Evolutionary conservation across 2,329 filamentous ascomycete species (phyloP).

Genomic region (Pseudocercospora vitis): DNA sequence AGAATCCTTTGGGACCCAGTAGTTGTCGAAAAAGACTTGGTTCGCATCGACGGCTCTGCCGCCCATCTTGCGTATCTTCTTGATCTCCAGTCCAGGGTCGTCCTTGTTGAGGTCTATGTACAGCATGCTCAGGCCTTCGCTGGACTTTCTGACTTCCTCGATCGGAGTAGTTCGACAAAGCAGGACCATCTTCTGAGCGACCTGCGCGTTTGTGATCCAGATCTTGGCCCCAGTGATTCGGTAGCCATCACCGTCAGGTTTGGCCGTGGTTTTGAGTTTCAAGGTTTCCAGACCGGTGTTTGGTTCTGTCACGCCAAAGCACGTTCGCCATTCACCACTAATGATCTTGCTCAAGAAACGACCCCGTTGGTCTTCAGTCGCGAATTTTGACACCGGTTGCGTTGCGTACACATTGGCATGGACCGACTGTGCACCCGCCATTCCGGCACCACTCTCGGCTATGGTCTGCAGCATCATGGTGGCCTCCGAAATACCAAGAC

Average conservation of each 20-base stretch:
- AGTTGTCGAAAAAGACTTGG: constrained; percentile 84
- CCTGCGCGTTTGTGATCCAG: constrained; percentile 84
- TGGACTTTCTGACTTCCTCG: constrained; percentile 66
- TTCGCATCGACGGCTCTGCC: constrained; percentile 80
- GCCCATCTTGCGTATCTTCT: constrained; percentile 81
- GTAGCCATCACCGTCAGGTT: constrained; percentile 62
- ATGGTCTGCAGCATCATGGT: constrained; percentile 82
- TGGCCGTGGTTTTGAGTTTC: constrained; percentile 65
- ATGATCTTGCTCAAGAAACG: constrained; percentile 70
- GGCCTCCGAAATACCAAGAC: constrained; percentile 75
- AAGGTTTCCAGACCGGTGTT: constrained; percentile 78
- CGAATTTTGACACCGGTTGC: constrained; percentile 72
- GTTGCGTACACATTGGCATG: constrained; percentile 71
- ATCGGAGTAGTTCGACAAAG: constrained; percentile 72
- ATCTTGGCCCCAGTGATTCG: constrained; percentile 77
- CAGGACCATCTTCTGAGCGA: constrained; percentile 79
- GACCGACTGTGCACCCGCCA: constrained; percentile 64
- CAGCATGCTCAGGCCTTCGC: constrained; percentile 76
- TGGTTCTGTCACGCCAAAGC: constrained; percentile 84
- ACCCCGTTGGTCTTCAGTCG: constrained; percentile 62
- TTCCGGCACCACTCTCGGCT: constrained; percentile 66
- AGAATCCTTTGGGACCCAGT: constrained; percentile 62
- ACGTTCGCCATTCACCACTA: constrained; percentile 67
- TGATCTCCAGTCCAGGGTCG: constrained; percentile 62
- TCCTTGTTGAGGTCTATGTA: constrained; percentile 70